These are phyloP conservation scores for Cytospora piceicola DNA, from an alignment of 2,329 filamentous ascomycete genomes.

Conservation along the genomic window DNA sequence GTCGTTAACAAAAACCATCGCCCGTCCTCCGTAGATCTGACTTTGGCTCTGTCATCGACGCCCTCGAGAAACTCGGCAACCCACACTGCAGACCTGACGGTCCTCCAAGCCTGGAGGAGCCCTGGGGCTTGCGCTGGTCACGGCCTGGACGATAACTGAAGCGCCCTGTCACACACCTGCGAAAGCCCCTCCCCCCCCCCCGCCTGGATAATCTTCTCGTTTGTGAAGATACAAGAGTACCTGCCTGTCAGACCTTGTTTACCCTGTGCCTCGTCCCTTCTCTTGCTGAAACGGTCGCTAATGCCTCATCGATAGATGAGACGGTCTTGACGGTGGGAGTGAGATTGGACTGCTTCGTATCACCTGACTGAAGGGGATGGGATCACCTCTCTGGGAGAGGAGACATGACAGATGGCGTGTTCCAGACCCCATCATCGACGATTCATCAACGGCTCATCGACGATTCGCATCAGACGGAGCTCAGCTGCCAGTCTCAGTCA, in stretches of 20 bases:
- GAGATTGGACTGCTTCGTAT: neutral
- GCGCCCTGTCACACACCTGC: neutral
- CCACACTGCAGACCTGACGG: neutral
- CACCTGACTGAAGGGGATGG: neutral
- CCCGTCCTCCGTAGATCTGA: neutral
- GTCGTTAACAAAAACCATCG: neutral
- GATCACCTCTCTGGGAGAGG: neutral
- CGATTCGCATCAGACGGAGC: neutral
- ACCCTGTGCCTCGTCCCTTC: neutral
- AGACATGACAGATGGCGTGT: conserved; percentile 3
- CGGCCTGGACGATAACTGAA: neutral
- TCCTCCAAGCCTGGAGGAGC: too few relatives aligned
- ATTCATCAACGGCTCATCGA: neutral
- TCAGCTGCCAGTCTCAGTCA: neutral
- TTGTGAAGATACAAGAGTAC: neutral
- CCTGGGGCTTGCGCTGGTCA: too few relatives aligned
- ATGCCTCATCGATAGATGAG: neutral
- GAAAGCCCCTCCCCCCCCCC: too few relatives aligned
- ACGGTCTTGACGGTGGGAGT: neutral
- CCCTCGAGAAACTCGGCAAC: neutral
- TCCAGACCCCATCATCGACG: neutral
- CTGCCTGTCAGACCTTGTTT: neutral
- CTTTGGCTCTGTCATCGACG: conserved; percentile 5
- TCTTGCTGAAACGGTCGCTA: neutral
- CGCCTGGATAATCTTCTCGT: neutral